Base-by-base conservation (phyloP, 2,329 filamentous ascomycete species). In the Hirsutella rhossiliensis region DNA sequence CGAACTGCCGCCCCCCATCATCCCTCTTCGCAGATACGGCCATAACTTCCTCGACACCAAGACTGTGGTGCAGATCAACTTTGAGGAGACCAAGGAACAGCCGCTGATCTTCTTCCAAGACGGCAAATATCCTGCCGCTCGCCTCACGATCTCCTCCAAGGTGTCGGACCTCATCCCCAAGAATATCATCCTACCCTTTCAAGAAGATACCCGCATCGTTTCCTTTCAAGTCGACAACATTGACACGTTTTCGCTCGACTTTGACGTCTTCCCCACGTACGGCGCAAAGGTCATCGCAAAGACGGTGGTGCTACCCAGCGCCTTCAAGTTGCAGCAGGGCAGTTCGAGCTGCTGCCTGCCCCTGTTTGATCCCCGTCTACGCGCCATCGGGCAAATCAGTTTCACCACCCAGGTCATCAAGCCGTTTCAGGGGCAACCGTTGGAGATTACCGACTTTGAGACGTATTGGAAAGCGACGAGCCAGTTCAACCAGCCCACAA, bases 391-490 rank as follows among this genome's bases (percentile, higher is more conserved):
- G 6, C 86, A 94, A 56, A 87, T 97, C 52, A 87, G 80, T 50
- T 98, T 98, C 69, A 85, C 86, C 51, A 94, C 87, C 44, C 89
- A 97, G 59, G 87, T 97, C 23, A 94, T 98, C 61, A 96, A 95
- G 57, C 92, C 92, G 0, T 98, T 97, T 66, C 80, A 82, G 49
- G 90, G 92, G 8, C 84, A 88, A 48, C 88, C 92, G 4, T 71
- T 98, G 19, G 92, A 98, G 62, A 96, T 98, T 48, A 94, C 92
- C 1, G 89, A 97, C 57, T 98, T 97, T 55, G 92, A 94, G 50
- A 97, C 92, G 0, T 98, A 98, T 63, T 98, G 92, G 92, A 98
- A 97, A 64, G 90, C 90, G 0, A 98, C 92, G 1, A 95, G 88
- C 56, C 88, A 95, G 54, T 76, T 92, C 40, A 87, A 95, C 59